Base-by-base conservation (phyloP, 2,329 filamentous ascomycete species). In the Sporothrix pseudoabietina region DNA sequence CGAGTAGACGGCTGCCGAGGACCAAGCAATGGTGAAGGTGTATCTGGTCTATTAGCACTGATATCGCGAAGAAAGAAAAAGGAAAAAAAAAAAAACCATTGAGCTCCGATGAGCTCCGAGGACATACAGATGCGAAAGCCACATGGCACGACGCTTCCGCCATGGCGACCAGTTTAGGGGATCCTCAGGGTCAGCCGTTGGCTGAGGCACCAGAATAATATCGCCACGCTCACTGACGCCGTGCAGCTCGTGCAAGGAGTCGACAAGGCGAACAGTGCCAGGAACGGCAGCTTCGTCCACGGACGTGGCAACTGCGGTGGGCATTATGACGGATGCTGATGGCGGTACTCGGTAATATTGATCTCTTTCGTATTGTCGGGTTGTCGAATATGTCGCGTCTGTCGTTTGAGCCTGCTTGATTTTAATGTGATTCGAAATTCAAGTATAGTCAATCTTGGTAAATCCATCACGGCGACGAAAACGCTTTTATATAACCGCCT, bases 121-220 rank as follows among this genome's bases (percentile, higher is more conserved):
- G 26, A 26, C 84, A 76, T 86, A 87, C 47, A 78, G 74, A 55
- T 77, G 77, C n/a, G 79, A 75, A 69, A 78, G 79, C 32, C 75
- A 74, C 8, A 78, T 78, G 1, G 80, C 77, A 26, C 80, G 71
- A 83, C 84, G 85, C 79, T 88, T 88, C 79, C 86, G 87, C 3
- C 80, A 74, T 10, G 76, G 75, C 0, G 84, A 81, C 87, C 87
- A 90, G 72, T 88, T 83, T 71, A 85, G 78, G 1, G 87, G 87
- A 75, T 89, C 87, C 16, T 86, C 85, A 1, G 80, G 76, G 74
- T 87, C 85, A 73, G 82, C 83, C 39, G 77, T 79, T 1, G 81
- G 81, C 6, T 70, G 65, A 0, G 83, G 83, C 1, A 84, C 79
- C 4, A 84, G 78, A 2, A 84, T 79, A 59, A 85, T 82, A 59